A percentile compares a stretch with the other conserved stretches of the same genome.
phyloP scores from a whole-genome alignment of 1,284 basidiomycete species.

The Fomitiporia mediterranea region DNA sequence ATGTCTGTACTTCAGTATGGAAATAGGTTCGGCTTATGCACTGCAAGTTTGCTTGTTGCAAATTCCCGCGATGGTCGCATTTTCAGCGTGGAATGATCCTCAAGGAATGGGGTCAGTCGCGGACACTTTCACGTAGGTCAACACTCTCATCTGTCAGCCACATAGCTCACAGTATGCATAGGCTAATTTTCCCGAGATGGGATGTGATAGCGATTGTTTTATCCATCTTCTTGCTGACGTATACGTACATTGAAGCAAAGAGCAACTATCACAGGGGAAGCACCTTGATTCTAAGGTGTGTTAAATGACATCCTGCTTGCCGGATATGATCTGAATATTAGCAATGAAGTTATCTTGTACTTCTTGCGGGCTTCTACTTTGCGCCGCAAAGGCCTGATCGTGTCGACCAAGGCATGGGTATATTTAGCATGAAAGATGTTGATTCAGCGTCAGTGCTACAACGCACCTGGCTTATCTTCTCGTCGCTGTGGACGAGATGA shows the following conservation, averaged over 20 bases:
- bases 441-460: constrained; percentile 3
- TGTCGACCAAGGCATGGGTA: constrained; percentile 17
- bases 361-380: constrained; percentile 58
- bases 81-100: constrained; percentile 91
- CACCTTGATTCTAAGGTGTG: constrained; percentile 84
- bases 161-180: constrained; percentile 30
- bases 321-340: not conserved
- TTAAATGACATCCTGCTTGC: constrained; percentile 11
- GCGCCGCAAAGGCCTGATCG: constrained; percentile 36
- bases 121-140: constrained; percentile 82
- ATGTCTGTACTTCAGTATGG: constrained; percentile 67
- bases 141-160: constrained; percentile 29
- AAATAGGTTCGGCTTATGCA: constrained; percentile 98
- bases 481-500: constrained; percentile 13
- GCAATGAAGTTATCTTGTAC: constrained; percentile 48
- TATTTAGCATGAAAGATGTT: constrained; percentile 3
- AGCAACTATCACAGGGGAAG: constrained; percentile 96
- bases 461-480: not conserved
- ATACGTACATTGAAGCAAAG: constrained; percentile 98
- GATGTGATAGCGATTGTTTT: constrained; percentile 95
- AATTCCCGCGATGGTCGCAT: constrained; percentile 98
- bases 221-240: constrained; percentile 95
- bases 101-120: constrained; percentile 77
- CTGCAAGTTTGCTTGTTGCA: constrained; percentile 97
- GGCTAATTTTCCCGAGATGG: constrained; percentile 98